Base-by-base conservation (phyloP, 2,329 filamentous ascomycete species). In the Pseudogymnoascus sp. region DNA sequence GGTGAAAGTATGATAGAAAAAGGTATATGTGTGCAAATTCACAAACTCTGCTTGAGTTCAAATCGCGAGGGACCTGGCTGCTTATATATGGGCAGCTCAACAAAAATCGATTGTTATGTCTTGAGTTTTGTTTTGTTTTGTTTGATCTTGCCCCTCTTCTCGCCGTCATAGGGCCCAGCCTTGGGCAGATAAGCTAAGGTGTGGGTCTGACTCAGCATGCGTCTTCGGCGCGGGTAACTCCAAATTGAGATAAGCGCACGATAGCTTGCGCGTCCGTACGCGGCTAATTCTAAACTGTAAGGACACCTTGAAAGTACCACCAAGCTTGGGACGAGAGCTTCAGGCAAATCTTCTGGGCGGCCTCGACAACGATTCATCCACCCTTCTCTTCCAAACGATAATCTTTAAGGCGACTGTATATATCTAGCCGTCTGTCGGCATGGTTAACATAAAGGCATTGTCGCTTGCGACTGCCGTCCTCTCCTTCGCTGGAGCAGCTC, bases 391-490 rank as follows among this genome's bases (percentile, higher is more conserved):
- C 28, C 50, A 28, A 33, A 56, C 50, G 10, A 56, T 33, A 18
- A 18, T 18, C 28, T 56, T 56, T 56, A 28, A 60, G 38, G 12
- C 59, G 59, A 60, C 59, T 60, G 38, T 60, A 40, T 37, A 60
- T 60, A 60, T 38, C 14, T 37, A 38, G 33, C 33, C 59, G 33
- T 60, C 33, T 40, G 59, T 60, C 33, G 38, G 59, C 50, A 60
- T 60, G 59, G 59, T 68, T 68, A 71, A 69, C n/a, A 73, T 74
- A 71, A 70, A 67, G 69, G 53, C 67, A 53, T 67, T 70, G 63
- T 66, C 81, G 69, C 75, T 83, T 73, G 79, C 82, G 72, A 80
- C 84, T 72, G 82, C 82, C 69, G 78, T 85, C 71, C 76, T 83
- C 68, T 84, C 84, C 72, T 79, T 86, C 72, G 67, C 67, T 21